Conservation (phyloP, 2,329 filamentous ascomycete genomes). For the Alternaria ventricosa region DNA sequence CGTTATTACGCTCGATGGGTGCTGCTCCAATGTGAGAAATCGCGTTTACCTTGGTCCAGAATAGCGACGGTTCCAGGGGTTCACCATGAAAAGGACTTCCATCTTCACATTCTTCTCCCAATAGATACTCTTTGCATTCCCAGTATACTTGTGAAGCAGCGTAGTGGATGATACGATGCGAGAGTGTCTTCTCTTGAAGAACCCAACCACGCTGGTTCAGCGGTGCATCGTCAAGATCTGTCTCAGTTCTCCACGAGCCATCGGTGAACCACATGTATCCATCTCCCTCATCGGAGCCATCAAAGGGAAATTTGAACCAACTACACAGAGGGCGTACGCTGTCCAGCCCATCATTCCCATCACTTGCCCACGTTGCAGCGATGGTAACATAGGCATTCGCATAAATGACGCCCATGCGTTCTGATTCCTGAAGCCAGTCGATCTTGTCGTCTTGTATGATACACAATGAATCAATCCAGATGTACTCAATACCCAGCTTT, state of each 20-base stretch:
- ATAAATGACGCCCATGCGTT: background rate
- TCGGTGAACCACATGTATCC: background rate
- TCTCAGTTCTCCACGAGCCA: fast-evolving
- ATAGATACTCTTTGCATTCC: background rate
- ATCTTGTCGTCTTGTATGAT: background rate
- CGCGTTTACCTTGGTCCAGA: too few relatives aligned
- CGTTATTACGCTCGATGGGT: too few relatives aligned
- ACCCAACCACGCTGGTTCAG: background rate
- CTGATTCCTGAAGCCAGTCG: fast-evolving
- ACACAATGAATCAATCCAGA: background rate
- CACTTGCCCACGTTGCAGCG: fast-evolving
- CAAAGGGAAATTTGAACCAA: fast-evolving
- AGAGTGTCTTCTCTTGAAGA: background rate
- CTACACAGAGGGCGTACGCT: fast-evolving
- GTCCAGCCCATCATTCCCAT: background rate
- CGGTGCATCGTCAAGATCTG: background rate
- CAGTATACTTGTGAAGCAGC: background rate
- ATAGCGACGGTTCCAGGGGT: too few relatives aligned
- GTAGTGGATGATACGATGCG: background rate
- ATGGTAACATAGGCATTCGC: background rate
- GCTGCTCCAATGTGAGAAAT: too few relatives aligned
- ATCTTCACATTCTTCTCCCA: too few relatives aligned
- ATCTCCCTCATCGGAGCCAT: fast-evolving
- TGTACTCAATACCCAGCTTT: background rate
- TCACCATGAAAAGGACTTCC: too few relatives aligned